A percentile compares a stretch with the other conserved stretches of the same genome.
phyloP scores from a whole-genome alignment of 768 basidiomycete genomes.

The Galerina sulciceps region DNA sequence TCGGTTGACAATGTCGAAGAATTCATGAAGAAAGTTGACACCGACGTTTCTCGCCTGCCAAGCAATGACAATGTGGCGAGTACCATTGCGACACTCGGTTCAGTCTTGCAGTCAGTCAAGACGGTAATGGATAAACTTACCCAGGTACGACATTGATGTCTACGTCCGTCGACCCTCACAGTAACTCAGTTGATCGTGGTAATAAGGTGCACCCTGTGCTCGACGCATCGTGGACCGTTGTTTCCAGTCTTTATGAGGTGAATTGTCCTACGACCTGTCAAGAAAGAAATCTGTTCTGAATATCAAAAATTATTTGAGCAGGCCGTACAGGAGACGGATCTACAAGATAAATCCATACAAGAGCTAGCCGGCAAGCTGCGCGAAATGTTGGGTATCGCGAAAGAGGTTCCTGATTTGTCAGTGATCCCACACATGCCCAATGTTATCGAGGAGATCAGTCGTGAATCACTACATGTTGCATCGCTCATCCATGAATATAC shows the following conservation, averaged over 20 bases:
- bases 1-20: too few species aligned
- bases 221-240: not conserved
- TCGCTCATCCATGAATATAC: conserved; percentile 5
- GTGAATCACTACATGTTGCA: not conserved
- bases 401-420: not conserved
- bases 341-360: not conserved
- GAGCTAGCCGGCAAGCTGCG: not conserved
- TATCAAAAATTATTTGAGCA: not conserved
- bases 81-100: too few species aligned
- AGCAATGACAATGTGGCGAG: too few species aligned
- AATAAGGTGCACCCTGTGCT: not conserved
- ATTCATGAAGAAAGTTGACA: too few species aligned
- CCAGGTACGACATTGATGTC: too few species aligned
- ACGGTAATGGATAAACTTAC: too few species aligned
- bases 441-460: conserved; percentile 5
- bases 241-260: not conserved
- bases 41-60: too few species aligned
- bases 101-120: too few species aligned
- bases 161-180: too few species aligned
- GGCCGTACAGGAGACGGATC: not conserved
- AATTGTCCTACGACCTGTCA: not conserved
- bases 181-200: too few species aligned
- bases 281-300: too few species aligned
- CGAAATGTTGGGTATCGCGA: conserved; percentile 3
- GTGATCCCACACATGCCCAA: not conserved